phyloP scores from a whole-genome alignment of 2,329 filamentous ascomycete species.

The Thelonectria rubi region DNA sequence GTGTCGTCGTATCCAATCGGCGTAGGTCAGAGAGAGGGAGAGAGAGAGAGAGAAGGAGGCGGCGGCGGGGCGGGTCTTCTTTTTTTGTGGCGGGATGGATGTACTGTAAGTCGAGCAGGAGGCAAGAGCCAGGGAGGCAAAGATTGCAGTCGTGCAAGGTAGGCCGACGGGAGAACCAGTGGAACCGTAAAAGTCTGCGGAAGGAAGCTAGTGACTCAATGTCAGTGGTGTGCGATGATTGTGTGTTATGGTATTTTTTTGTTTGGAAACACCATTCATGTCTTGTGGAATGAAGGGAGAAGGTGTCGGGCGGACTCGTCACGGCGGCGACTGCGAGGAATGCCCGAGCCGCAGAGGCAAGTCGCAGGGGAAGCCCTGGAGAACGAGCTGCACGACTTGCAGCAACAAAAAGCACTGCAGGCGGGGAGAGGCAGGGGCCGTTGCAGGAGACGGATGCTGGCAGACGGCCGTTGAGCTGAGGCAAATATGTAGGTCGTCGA shows the following conservation, averaged over 20 bases:
- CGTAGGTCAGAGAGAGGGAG: not conserved
- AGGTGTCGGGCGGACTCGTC: slow-evolving; percentile 28
- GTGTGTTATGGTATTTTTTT: slow-evolving; percentile 23
- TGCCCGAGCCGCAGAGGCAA: slow-evolving; percentile 33
- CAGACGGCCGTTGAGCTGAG: slow-evolving; percentile 4
- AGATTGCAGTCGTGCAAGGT: not conserved
- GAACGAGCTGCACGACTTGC: slow-evolving; percentile 14
- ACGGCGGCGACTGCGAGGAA: slow-evolving; percentile 33
- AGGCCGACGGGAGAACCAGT: slow-evolving; percentile 16
- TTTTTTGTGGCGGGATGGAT: not conserved
- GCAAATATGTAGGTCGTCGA: not conserved
- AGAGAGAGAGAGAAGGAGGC: not conserved
- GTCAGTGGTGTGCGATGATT: slow-evolving; percentile 33
- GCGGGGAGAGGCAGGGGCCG: slow-evolving; percentile 23
- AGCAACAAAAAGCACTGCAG: slow-evolving; percentile 17
- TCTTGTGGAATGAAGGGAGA: slow-evolving; percentile 43
- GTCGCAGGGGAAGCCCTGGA: slow-evolving; percentile 27
- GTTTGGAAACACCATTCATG: slow-evolving; percentile 34
- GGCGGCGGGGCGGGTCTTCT: not conserved
- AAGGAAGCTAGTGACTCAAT: slow-evolving; percentile 32
- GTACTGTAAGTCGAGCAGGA: slow-evolving; percentile 12
- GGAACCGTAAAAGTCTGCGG: slow-evolving; percentile 22
- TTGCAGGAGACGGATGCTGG: slow-evolving; percentile 15
- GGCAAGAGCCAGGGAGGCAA: not conserved
- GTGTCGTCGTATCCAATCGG: slow-evolving; percentile 35